phyloP scores from a whole-genome alignment of 2,329 filamentous ascomycete genomes.

The Epichloe festucae region DNA sequence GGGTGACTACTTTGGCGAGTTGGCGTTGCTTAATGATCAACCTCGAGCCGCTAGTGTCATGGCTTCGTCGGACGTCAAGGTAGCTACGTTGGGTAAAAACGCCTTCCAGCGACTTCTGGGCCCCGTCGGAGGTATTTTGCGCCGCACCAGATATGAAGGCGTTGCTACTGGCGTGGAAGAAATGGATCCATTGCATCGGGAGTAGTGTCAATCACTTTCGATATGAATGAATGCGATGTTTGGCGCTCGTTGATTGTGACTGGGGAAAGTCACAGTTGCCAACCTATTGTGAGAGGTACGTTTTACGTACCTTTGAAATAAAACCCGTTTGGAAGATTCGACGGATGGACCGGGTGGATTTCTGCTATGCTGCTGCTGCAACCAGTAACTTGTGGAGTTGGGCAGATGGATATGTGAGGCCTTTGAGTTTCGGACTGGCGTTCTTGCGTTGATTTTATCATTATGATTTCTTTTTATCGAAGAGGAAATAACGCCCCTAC shows the following conservation, averaged over 20 bases:
- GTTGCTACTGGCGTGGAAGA: conserved; percentile 51
- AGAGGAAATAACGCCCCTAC: conserved; percentile 8
- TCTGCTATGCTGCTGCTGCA: background rate
- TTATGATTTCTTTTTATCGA: conserved; percentile 12
- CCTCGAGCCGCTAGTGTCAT: conserved; percentile 84
- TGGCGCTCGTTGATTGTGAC: background rate
- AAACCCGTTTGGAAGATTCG: background rate
- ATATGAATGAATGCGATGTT: background rate
- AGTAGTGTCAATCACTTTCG: conserved; percentile 7
- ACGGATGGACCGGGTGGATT: background rate
- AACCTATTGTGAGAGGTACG: background rate
- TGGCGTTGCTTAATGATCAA: conserved; percentile 85
- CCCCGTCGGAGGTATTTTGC: conserved; percentile 88
- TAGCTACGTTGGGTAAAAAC: conserved; percentile 82
- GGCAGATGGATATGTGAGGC: background rate
- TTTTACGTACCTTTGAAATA: background rate
- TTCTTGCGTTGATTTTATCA: conserved; percentile 12
- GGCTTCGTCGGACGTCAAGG: conserved; percentile 77
- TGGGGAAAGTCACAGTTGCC: background rate
- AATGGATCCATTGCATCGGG: conserved; percentile 49
- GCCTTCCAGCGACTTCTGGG: conserved; percentile 90
- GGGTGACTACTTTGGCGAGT: conserved; percentile 94
- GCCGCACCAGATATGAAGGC: conserved; percentile 55
- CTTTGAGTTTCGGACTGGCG: conserved; percentile 5
- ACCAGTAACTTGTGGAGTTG: background rate